Evolutionary conservation across 2,329 filamentous ascomycete species (phyloP).

Genomic region (Aureobasidium sp.): DNA sequence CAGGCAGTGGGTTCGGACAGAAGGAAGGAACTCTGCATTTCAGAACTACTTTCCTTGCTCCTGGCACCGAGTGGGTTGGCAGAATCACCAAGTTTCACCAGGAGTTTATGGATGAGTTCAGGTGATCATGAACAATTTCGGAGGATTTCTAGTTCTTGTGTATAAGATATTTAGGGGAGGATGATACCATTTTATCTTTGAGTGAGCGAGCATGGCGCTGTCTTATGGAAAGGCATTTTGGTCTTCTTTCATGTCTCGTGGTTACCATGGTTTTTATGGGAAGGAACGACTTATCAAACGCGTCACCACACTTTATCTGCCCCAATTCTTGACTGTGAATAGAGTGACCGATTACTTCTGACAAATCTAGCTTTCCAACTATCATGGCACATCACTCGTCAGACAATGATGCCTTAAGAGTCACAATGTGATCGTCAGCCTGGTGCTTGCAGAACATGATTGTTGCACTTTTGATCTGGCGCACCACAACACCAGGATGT

Average conservation of each 20-base stretch:
- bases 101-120: constrained; percentile 80
- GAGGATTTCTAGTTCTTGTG: background rate
- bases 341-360: background rate
- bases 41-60: constrained; percentile 91
- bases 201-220: background rate
- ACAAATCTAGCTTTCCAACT: background rate
- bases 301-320: background rate
- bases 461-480: background rate
- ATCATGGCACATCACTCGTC: background rate
- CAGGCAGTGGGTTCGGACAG: constrained; percentile 89
- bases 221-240: background rate
- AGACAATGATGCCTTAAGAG: background rate
- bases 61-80: constrained; percentile 89
- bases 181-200: background rate
- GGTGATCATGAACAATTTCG: constrained; percentile 14
- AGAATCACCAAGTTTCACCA: constrained; percentile 83
- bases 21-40: constrained; percentile 87
- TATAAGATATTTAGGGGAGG: background rate
- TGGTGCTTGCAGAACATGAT: too few relatives aligned
- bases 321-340: too few relatives aligned
- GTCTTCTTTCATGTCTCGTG: background rate
- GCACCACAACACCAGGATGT: background rate
- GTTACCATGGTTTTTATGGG: background rate
- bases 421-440: background rate
- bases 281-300: background rate